Base-by-base conservation (phyloP, 345 rosid genomes). In the Barbarea vulgaris region DNA sequence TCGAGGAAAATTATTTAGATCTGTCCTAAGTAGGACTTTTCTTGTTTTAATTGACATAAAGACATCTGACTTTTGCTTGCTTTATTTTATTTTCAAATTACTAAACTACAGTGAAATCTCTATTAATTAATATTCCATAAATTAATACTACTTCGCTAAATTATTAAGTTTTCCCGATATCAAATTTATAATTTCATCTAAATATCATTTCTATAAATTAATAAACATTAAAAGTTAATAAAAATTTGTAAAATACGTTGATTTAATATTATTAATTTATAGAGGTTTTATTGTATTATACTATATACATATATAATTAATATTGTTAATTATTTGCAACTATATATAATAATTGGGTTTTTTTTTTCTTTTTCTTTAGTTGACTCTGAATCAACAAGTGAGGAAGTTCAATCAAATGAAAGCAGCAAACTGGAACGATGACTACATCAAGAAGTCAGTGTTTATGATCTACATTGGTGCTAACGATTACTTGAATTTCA, bases 401-500 rank as follows among this genome's bases (percentile, higher is more conserved):
- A 64, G 24, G 21, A 75, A 30, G 19, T 69, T 69, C 59, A 80
- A 25, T 13, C 19, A 36, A 68, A 52, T 59, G 74, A 66, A 59
- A 69, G 31, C 64, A 21, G 44, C 30, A 36, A 80, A 70, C 42
- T 80, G 82, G 82, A 70, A 18, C 4, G 73, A 69, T 6, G 69
- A 47, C 9, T 33, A 39, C 18, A 7, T 74, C 12, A 27, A 57
- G 50, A 17, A 65, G 56, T 60, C 79, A 27, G 17, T 70, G 28
- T 79, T 74, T 57, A n/a, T 79, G 56, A 69, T 79, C 24, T 74
- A 79, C 69, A 42, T 79, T 74, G 82, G 82, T 47, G 67, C 82
- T 6, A 39, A 79, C 3, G 82, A 79, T 70, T 79, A 79, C 62
- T 69, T 79, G 19, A 75, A 74, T 5, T 79, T 74, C 65, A 65